Percentiles rank a stretch among this genome's conserved stretches.
These are phyloP conservation scores for Lentithecium fluviatile DNA, from an alignment of 495 filamentous ascomycete species.

Conservation along the genomic window DNA sequence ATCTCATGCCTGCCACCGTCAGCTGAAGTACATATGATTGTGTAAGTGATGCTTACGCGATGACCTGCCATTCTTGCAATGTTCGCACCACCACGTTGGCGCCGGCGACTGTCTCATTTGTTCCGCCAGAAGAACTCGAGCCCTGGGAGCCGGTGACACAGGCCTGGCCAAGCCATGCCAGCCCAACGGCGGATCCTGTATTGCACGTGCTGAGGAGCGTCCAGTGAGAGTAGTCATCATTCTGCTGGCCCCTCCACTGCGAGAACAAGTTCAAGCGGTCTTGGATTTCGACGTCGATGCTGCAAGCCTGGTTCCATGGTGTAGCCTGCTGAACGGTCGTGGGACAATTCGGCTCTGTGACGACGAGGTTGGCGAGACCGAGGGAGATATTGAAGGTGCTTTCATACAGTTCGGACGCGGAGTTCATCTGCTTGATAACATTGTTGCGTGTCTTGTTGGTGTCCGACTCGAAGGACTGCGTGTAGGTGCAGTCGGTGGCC, in stretches of 20 bases:
- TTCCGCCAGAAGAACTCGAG: slow-evolving; percentile 49
- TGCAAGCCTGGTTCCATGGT: slow-evolving; percentile 81
- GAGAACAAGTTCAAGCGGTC: slow-evolving; percentile 86
- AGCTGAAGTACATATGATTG: neutral
- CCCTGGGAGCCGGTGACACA: slow-evolving; percentile 56
- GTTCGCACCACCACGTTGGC: slow-evolving; percentile 90
- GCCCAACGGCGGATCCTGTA: slow-evolving; percentile 81
- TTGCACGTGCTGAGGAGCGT: slow-evolving; percentile 83
- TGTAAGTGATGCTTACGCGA: slow-evolving; percentile 56
- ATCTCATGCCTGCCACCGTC: slow-evolving; percentile 63
- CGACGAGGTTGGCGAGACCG: slow-evolving; percentile 79
- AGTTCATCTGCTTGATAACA: slow-evolving; percentile 80
- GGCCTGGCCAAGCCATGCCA: slow-evolving; percentile 90
- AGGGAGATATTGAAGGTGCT: slow-evolving; percentile 90
- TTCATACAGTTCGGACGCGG: slow-evolving; percentile 84
- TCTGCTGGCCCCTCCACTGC: slow-evolving; percentile 71
- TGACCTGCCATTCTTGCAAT: slow-evolving; percentile 87
- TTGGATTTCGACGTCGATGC: slow-evolving; percentile 61
- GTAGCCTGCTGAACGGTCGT: slow-evolving; percentile 59
- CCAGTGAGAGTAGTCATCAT: slow-evolving; percentile 88
- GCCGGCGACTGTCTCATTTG: slow-evolving; percentile 68
- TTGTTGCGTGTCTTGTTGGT: slow-evolving; percentile 62
- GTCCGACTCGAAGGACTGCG: slow-evolving; percentile 58
- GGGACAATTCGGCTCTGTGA: slow-evolving; percentile 68
- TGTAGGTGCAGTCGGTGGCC: slow-evolving; percentile 89